These are phyloP conservation scores for Neolentinus lepideus DNA, from an alignment of 1,284 basidiomycete genomes.

Conservation along the genomic window DNA sequence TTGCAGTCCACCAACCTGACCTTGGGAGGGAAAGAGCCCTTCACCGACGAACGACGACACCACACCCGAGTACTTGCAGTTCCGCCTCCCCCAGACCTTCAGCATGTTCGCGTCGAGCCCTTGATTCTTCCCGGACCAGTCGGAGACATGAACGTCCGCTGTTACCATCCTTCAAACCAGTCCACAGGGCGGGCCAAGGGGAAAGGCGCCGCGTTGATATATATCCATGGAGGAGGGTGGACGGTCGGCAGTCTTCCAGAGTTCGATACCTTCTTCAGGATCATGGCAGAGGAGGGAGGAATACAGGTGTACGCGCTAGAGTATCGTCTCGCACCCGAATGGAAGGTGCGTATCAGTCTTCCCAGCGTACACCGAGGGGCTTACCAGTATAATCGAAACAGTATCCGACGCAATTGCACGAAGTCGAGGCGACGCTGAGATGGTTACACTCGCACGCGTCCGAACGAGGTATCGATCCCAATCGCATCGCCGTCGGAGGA, in stretches of 20 bases:
- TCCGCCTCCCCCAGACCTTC: not conserved
- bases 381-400: too few species aligned
- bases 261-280: constrained; percentile 7
- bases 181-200: not conserved
- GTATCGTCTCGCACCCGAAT: constrained; percentile 31
- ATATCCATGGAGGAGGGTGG: constrained; percentile 7
- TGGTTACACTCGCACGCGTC: constrained; percentile 21
- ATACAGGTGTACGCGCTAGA: constrained; percentile 19
- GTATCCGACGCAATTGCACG: constrained; percentile 29
- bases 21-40: not conserved
- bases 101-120: not conserved
- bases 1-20: not conserved
- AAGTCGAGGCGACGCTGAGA: constrained; percentile 25
- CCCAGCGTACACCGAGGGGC: not conserved
- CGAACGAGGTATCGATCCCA: constrained; percentile 17
- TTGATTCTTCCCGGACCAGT: not conserved
- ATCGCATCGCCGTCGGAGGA: constrained; percentile 21
- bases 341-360: constrained; percentile 5
- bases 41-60: not conserved
- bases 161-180: not conserved
- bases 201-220: constrained; percentile 7
- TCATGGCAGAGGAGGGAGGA: constrained; percentile 7
- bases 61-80: not conserved
- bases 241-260: constrained; percentile 4
- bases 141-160: not conserved